Evolutionary conservation across 148 eudicot genomes (phyloP), one percentile per base, ranked within the genome.

Genomic region (Fagopyrum esculentum): DNA sequence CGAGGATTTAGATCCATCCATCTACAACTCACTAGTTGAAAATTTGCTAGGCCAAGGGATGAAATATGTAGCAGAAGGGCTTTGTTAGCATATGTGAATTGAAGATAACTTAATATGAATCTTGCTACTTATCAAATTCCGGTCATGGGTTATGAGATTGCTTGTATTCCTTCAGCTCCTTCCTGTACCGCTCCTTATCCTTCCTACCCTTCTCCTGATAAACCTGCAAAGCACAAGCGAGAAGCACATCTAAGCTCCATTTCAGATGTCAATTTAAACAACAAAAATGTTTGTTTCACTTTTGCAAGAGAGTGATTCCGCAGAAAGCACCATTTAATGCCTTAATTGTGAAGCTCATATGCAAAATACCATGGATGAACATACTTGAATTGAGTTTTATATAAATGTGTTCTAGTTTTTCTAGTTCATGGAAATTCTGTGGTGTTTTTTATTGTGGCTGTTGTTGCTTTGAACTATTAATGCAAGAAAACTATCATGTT

Each of bases 161-260:
- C 63, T 75, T 80, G 80, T 77, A 81, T 74, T 83, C 81, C 75
- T 70, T 43, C 86, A 84, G 80, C 75, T 87, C 85, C 55, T 80
- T 76, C 74, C 50, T 82, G 82, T 85, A 85, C 75, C 88, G 77
- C 81, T 86, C 92, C 80, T 83, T 81, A 77, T 82, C 85, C 75
- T 60, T 78, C 74, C 76, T 15, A 66, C 84, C 89, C 76, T 82
- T 86, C 40, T 84, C 91, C 77, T 83, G 86, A 79, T 83, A 87
- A 49, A 85, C 90, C 96, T 91, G 88, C 78, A 84, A 66, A 76
- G 19, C 68, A 35, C 3, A 52, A 57, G 60, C 44, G 26, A 57
- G 45, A 51, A 81, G 11, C 29, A 22, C 73, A 2, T 9, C 1
- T 45, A 16, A n/a, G 71, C 30, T 44, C 73, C 9, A 19, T 71